Conservation (phyloP, 2,329 filamentous ascomycete genomes). For the Fusarium sp. region DNA sequence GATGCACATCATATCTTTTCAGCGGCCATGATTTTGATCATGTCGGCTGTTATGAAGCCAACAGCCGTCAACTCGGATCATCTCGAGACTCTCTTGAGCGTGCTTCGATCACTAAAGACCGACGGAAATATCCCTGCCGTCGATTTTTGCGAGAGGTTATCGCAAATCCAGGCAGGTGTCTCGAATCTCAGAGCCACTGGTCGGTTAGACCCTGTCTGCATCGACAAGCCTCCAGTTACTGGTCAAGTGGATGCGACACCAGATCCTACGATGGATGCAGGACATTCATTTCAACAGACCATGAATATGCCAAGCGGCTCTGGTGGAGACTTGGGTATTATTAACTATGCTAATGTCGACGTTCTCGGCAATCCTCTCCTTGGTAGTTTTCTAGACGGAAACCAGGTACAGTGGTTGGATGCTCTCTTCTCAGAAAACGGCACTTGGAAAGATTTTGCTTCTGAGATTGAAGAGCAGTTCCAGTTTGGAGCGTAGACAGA, state of each 20-base stretch:
- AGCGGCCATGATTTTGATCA: constrained; percentile 46
- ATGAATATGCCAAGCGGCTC: constrained; percentile 1
- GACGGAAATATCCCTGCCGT: constrained; percentile 47
- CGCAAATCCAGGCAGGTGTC: constrained; percentile 40
- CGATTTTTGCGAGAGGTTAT: constrained; percentile 46
- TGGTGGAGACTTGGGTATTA: neutral
- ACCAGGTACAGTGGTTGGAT: constrained; percentile 42
- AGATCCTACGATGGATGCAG: neutral
- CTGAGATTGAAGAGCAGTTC: constrained; percentile 45
- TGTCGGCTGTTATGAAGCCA: constrained; percentile 49
- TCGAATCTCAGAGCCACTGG: constrained; percentile 28
- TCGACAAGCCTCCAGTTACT: neutral
- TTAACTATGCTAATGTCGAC: constrained; percentile 36
- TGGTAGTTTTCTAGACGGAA: constrained; percentile 45
- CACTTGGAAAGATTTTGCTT: constrained; percentile 40
- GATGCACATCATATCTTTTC: constrained; percentile 51
- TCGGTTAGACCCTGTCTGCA: constrained; percentile 8
- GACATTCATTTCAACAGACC: constrained; percentile 9
- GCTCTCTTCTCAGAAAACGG: constrained; percentile 42
- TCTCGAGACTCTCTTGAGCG: constrained; percentile 45
- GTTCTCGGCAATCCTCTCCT: constrained; percentile 43
- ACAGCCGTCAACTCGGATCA: constrained; percentile 42
- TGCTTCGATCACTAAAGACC: constrained; percentile 45
- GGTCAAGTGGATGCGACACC: neutral
- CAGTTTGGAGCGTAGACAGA: constrained; percentile 22